A percentile compares a stretch with the other conserved stretches of the same genome.
These are phyloP conservation scores for Vicia faba DNA, from an alignment of 306 rosid species.

Conservation along the genomic window DNA sequence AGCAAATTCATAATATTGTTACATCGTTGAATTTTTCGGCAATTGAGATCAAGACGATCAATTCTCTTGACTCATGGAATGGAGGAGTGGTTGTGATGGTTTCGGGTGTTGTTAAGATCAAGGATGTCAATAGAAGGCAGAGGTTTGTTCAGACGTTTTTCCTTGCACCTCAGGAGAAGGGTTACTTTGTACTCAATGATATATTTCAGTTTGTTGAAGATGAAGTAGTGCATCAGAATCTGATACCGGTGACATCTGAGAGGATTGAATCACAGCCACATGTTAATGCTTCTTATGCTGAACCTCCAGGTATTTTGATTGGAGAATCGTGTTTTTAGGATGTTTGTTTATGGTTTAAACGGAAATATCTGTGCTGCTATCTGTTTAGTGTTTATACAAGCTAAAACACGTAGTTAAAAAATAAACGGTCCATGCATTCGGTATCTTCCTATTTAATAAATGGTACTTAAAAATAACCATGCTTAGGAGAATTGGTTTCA, in stretches of 20 bases:
- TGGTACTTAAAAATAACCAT: neutral
- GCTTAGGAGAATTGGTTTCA: slow-evolving; percentile 7
- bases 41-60: slow-evolving; percentile 82
- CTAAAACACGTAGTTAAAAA: neutral
- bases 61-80: slow-evolving; percentile 84
- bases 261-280: slow-evolving; percentile 55
- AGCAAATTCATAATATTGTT: slow-evolving; percentile 78
- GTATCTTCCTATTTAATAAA: neutral
- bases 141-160: slow-evolving; percentile 85
- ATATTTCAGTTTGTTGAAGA: slow-evolving; percentile 76
- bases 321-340: neutral
- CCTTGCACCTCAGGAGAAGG: slow-evolving; percentile 93
- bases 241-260: slow-evolving; percentile 49
- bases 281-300: slow-evolving; percentile 59
- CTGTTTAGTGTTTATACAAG: neutral
- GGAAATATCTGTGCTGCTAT: neutral
- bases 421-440: slow-evolving; percentile 3
- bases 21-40: slow-evolving; percentile 63
- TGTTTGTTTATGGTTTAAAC: slow-evolving; percentile 7
- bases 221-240: slow-evolving; percentile 52
- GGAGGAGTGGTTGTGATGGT: slow-evolving; percentile 90
- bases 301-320: slow-evolving; percentile 61
- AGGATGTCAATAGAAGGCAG: slow-evolving; percentile 63
- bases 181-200: slow-evolving; percentile 86
- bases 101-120: slow-evolving; percentile 76